phyloP scores from a whole-genome alignment of 768 basidiomycete species.

The Serendipita sp. region DNA sequence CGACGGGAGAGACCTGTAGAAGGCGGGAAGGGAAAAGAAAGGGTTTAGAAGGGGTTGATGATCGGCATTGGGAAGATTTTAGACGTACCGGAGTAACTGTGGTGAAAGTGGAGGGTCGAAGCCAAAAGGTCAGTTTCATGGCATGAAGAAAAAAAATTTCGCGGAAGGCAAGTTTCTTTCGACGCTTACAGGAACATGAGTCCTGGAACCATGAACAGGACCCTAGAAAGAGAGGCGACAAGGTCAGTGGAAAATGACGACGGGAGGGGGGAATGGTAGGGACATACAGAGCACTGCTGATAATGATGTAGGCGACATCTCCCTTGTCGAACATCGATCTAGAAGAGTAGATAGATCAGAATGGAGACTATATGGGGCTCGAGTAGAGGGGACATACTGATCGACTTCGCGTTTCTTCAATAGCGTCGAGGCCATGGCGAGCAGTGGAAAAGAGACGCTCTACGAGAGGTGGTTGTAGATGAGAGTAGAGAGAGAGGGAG shows the following conservation, averaged over 20 bases:
- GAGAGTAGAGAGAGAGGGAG: not conserved
- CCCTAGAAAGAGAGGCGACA: constrained; percentile 16
- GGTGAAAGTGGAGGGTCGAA: not conserved
- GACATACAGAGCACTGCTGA: constrained; percentile 40
- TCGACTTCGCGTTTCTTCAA: not conserved
- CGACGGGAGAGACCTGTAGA: constrained; percentile 44
- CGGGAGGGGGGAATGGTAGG: not conserved
- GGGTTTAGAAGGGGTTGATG: not conserved
- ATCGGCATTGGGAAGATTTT: not conserved
- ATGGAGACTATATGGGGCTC: not conserved
- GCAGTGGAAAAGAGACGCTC: not conserved
- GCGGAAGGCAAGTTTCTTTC: too few relatives aligned
- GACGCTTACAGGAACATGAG: constrained; percentile 27
- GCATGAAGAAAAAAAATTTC: too few relatives aligned
- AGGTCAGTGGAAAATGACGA: not conserved
- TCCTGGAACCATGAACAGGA: constrained; percentile 64
- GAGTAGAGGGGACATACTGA: not conserved
- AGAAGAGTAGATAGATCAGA: not conserved
- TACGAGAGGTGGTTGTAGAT: not conserved
- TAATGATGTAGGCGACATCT: constrained; percentile 54
- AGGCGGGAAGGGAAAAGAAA: too few relatives aligned
- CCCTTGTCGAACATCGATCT: constrained; percentile 38
- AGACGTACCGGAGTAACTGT: constrained; percentile 20
- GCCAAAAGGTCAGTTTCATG: too few relatives aligned
- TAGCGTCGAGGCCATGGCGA: not conserved